Conservation (phyloP, 2,329 filamentous ascomycete genomes). For the Pyrenochaeta sp. region DNA sequence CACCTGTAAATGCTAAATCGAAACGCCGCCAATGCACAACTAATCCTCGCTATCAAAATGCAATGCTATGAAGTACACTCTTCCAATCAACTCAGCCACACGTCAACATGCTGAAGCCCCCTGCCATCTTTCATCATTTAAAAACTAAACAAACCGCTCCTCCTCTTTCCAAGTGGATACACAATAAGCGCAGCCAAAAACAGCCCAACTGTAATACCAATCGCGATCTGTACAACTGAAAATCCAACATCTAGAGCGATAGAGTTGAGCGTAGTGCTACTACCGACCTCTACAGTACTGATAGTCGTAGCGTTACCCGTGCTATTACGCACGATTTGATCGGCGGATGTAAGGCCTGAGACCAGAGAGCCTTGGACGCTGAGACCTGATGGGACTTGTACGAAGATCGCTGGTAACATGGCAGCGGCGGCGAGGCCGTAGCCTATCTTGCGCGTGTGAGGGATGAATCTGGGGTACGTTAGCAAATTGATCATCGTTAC, state of each 20-base stretch:
- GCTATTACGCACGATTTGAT: conserved; percentile 61
- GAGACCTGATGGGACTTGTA: conserved; percentile 68
- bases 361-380: conserved; percentile 67
- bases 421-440: conserved; percentile 85
- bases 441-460: conserved; percentile 55
- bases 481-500: not conserved
- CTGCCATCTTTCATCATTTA: conserved; percentile 8
- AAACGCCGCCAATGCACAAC: conserved; percentile 15
- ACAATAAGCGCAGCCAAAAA: conserved; percentile 59
- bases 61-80: not conserved
- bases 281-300: conserved; percentile 32
- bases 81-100: not conserved
- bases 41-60: conserved; percentile 5
- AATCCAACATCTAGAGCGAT: conserved; percentile 59
- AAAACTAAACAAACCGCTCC: conserved; percentile 50
- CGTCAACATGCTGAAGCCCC: not conserved
- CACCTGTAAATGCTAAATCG: conserved; percentile 12
- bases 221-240: conserved; percentile 59
- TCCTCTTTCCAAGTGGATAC: conserved; percentile 60
- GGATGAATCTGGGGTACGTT: conserved; percentile 23
- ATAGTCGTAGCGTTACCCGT: conserved; percentile 55
- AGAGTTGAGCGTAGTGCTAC: conserved; percentile 46
- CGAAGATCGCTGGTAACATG: conserved; percentile 87
- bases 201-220: conserved; percentile 61
- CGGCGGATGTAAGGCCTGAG: conserved; percentile 64